Base-by-base conservation (phyloP, 1,284 basidiomycete species). In the Malassezia cuniculi region DNA sequence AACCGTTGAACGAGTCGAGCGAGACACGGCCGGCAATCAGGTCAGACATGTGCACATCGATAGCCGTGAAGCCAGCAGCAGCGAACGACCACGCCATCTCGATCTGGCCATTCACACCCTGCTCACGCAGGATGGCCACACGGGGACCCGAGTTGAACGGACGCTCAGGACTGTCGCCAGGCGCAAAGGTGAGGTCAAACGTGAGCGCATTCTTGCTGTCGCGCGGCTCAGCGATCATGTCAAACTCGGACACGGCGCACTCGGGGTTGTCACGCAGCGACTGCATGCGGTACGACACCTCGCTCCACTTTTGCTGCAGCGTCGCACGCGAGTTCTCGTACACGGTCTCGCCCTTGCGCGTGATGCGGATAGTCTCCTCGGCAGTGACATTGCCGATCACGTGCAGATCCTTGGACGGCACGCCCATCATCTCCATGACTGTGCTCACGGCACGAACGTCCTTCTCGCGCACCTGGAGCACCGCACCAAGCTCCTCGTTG, bases 41-140 rank as follows among this genome's bases (percentile, higher is more conserved):
- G 68, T 99, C 90, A 14, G 85, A 84, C 90, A 95, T 97, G 71
- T 97, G 90, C 3, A 97, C 84, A 63, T 99, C 93, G 42, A 95
- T 72, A 4, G 87, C 80, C 48, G 84, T 80, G 68, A 97, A 97
- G 6, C 93, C 93, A 12, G 89, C 89, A 1, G 76, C 80, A 19
- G 79, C 75, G 72, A 97, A 97, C 10, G 87, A 78, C 85, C 85
- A 97, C 1, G 84, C 93, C 90, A 99, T 95, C 73, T 99, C 90
- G 33, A 86, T 74, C 46, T 97, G 87, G 1, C 93, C 90, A 66
- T 99, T 99, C 50, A 97, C 89, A 54, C 90, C 93, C 69, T 97
- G 90, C 68, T 99, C 90, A 37, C 93, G 81, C 27, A 99, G 75
- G 53, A 99, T 87, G 21, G 87, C 90, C 14, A 99, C 85, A 64